Conservation (phyloP, 1,284 basidiomycete species). For the Irpex rosettiformis region DNA sequence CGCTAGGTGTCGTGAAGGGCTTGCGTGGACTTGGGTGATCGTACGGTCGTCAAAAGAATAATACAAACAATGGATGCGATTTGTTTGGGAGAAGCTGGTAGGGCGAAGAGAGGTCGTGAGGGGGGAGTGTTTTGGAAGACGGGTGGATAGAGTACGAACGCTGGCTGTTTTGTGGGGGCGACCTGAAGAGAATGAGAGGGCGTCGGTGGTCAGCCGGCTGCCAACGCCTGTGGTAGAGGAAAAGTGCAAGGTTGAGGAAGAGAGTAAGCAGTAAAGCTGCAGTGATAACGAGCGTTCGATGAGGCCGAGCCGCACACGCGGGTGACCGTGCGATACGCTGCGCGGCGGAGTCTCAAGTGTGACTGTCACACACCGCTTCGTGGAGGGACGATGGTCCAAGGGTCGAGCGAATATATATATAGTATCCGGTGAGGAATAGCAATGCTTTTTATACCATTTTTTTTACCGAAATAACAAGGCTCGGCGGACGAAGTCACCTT, state of each 20-base stretch:
- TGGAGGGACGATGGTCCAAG: no score
- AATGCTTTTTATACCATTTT: background rate
- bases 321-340: constrained; percentile 7
- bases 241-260: constrained; percentile 27
- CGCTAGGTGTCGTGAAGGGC: constrained; percentile 23
- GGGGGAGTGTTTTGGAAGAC: constrained; percentile 4
- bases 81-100: constrained; percentile 14
- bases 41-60: constrained; percentile 24
- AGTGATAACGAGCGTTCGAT: constrained; percentile 30
- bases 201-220: constrained; percentile 30
- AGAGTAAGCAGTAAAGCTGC: constrained; percentile 16
- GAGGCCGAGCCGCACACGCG: constrained; percentile 13
- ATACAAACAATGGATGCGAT: constrained; percentile 18
- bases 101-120: constrained; percentile 11
- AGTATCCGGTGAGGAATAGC: background rate
- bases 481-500: background rate
- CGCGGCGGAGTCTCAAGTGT: constrained; percentile 15
- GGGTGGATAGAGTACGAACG: constrained; percentile 8
- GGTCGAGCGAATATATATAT: no score
- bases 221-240: constrained; percentile 20
- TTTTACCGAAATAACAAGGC: background rate
- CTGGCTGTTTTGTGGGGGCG: constrained; percentile 9
- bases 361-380: constrained; percentile 3
- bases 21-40: constrained; percentile 25
- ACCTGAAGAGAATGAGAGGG: constrained; percentile 9